Conservation (phyloP, 73 alveolate species). For the Tetrahymena borealis region DNA sequence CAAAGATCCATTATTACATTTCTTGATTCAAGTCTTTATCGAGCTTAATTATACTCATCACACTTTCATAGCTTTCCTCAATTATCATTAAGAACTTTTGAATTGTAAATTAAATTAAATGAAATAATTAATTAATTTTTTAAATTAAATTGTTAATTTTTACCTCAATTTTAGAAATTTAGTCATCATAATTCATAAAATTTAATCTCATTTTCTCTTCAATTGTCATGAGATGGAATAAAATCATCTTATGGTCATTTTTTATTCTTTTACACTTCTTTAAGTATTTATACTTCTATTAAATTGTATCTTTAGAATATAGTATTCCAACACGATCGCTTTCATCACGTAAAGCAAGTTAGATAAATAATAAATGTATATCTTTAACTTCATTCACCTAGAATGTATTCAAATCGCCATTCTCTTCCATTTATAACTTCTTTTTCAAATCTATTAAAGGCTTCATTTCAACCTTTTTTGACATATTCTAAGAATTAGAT, state of each 20-base stretch:
- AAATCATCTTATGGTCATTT: not conserved
- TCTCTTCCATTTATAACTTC: not conserved
- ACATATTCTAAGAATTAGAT: not conserved
- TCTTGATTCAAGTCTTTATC: not conserved
- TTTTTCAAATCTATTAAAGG: not conserved
- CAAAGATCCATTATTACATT: not conserved
- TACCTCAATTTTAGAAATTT: not conserved
- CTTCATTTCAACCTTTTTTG: not conserved
- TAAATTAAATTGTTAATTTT: not conserved
- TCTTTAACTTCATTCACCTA: not conserved
- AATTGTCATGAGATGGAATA: not conserved
- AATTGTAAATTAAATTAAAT: not conserved
- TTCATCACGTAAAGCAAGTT: not conserved
- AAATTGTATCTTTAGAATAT: not conserved
- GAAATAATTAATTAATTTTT: not conserved
- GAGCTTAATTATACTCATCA: not conserved
- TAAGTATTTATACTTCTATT: not conserved
- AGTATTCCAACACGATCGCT: not conserved
- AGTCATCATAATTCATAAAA: not conserved
- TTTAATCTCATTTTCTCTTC: not conserved
- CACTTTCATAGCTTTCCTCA: not conserved
- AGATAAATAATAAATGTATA: not conserved
- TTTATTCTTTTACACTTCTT: not conserved
- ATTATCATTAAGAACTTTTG: not conserved
- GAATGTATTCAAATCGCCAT: not conserved